These are phyloP conservation scores for Oryza punctata DNA, from an alignment of 176 grass and related monocot genomes.

Conservation along the genomic window DNA sequence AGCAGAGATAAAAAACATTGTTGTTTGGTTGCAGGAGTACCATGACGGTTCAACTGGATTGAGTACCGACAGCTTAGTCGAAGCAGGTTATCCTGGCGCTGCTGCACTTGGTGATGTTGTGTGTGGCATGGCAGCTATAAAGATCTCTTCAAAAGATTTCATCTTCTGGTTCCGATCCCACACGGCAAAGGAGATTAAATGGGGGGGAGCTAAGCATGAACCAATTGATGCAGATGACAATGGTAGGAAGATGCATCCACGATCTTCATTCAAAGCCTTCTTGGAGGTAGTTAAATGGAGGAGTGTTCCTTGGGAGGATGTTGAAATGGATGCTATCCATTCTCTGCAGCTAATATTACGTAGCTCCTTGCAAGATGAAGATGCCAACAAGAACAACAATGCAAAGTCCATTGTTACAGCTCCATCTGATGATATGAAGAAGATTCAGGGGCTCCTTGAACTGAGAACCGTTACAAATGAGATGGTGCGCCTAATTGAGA, in stretches of 20 bases:
- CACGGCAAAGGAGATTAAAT: constrained; percentile 93
- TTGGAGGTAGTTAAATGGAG: constrained; percentile 94
- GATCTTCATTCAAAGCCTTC: constrained; percentile 96
- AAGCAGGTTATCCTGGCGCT: constrained; percentile 84
- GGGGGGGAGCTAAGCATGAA: constrained; percentile 93
- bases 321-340: constrained; percentile 99
- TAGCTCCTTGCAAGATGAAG: constrained; percentile 74
- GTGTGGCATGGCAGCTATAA: constrained; percentile 95
- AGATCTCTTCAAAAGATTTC: constrained; percentile 82
- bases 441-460: constrained; percentile 75
- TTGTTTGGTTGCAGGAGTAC: constrained; percentile 67
- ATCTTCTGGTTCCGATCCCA: constrained; percentile 93
- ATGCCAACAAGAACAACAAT: constrained; percentile 58
- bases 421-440: constrained; percentile 68
- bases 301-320: constrained; percentile 96
- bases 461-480: constrained; percentile 82
- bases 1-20: constrained; percentile 75
- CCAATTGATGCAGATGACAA: constrained; percentile 58
- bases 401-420: constrained; percentile 66
- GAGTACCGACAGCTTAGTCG: constrained; percentile 88
- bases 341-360: constrained; percentile 93
- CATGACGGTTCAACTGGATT: constrained; percentile 88
- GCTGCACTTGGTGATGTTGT: constrained; percentile 67
- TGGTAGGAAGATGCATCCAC: constrained; percentile 79
- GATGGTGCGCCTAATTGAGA: constrained; percentile 96